Base-by-base conservation (phyloP, 495 filamentous ascomycete genomes). In the Aspergillus leporis region DNA sequence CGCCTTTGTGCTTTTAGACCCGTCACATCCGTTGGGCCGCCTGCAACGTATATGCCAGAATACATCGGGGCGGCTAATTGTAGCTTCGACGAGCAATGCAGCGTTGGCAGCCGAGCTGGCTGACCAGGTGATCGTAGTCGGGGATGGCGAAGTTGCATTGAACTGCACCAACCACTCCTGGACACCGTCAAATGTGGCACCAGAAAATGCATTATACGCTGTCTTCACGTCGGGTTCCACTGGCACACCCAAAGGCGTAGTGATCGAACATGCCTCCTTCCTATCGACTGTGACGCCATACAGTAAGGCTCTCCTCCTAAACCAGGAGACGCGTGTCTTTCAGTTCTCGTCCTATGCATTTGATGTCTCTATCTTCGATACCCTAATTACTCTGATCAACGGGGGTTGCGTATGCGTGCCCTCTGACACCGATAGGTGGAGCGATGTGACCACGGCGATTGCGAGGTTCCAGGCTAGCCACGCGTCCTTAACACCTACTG, bases 321-420 rank as follows among this genome's bases (percentile, higher is more conserved):
- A 72, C 30, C 56, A 65, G 0, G 59, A 63, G 4, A 79, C 80
- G 14, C 75, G 85, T 9, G 79, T 85, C 22, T 78, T 89, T 65
- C 85, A 88, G 57, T 78, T 84, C 46, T 80, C 84, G 0, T 80
- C 83, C n/a, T 85, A 79, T 64, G 79, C 80, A 16, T 84, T 85
- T 52, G 86, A 89, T 60, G 76, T 80, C 28, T 78, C 79, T 46
- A 73, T 86, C 28, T 70, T 75, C 21, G 84, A 88, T 53, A 78
- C 85, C 13, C 80, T 87, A 41, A 80, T 78, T 3, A 85, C 84
- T 0, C 65, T 88, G 0, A 77, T 78, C 0, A 58, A 67, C 10
- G 83, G 83, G 6, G 83, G 78, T 14, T 82, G 79, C 36, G 69
- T 86, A 16, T 85, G 82, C 62, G 72, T 85, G 3, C 81, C 84